Base-by-base conservation (phyloP, 2,329 filamentous ascomycete genomes). In the Sclerotinia spermophila region DNA sequence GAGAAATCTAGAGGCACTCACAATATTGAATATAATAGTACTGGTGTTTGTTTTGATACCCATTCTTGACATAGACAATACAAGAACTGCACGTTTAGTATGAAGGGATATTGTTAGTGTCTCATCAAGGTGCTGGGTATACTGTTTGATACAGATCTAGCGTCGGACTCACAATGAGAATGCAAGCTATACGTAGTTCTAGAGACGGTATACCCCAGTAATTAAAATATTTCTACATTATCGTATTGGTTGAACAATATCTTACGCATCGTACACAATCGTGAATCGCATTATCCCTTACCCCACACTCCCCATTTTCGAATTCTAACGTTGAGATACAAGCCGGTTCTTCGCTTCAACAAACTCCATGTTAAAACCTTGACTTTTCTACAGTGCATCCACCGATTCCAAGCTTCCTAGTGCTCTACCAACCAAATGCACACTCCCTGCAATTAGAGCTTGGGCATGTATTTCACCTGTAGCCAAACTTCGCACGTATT, bases 401-500 rank as follows among this genome's bases (percentile, higher is more conserved):
- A 59, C 64, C 19, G 72, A 86, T 0, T 92, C 92, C 71, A 96
- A 81, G 1, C 90, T 88, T 78, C 92, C 90, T 66, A 97, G 82
- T 59, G 93, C 84, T 21, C 92, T 91, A 8, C 88, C 88, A 0
- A 90, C 86, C 1, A 90, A 81, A 78, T 90, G 87, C 73, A 90
- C 79, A 77, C 88, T 90, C 3, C 89, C 88, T 5, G 88, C 90
- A 64, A 90, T 82, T 38, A 89, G 73, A 24, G 71, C 76, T 38
- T 77, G 72, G 8, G 74, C 67, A 67, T 81, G 75, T 60, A 40
- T 71, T 71, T 74, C 67, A 1, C 71, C 21, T 62, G 30, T n/a
- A 3, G 64, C 33, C 48, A 86, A 74, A 0, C 74, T 75, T 21
- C 84, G 79, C 1, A 83, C 83, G 51, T 82, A 81, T 30, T 83